Percentiles rank a stretch among this genome's conserved stretches.
phyloP scores from a whole-genome alignment of 805 yeast genomes.

The Wickerhamomyces xylosicus region DNA sequence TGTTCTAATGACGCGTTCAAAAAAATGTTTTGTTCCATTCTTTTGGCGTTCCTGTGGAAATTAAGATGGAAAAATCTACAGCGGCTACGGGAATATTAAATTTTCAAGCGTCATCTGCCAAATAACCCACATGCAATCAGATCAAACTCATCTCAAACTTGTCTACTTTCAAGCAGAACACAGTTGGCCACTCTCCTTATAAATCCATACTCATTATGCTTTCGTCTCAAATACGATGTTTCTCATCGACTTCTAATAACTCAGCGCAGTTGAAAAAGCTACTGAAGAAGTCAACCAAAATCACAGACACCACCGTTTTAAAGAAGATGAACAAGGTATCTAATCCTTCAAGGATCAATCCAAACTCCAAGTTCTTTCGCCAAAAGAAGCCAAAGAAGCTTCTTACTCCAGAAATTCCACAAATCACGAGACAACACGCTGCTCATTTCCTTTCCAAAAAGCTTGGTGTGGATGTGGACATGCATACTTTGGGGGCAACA shows the following conservation, averaged over 20 bases:
- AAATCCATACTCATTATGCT: not conserved
- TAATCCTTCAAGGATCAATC: constrained; percentile 1
- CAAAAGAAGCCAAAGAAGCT: not conserved
- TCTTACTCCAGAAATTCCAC: not conserved
- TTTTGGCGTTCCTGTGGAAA: no score
- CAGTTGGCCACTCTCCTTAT: no score
- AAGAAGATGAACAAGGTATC: not conserved
- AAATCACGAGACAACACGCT: constrained; percentile 16
- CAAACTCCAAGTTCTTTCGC: not conserved
- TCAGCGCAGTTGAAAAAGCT: not conserved
- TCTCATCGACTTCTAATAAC: not conserved
- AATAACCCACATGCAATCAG: no score
- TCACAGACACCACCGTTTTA: not conserved
- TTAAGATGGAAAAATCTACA: no score
- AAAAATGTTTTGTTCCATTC: no score
- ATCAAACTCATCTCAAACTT: no score
- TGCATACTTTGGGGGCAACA: constrained; percentile 24
- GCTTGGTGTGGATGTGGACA: constrained; percentile 14
- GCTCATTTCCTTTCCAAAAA: constrained; percentile 13
- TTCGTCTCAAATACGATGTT: not conserved
- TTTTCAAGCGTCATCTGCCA: no score
- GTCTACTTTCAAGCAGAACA: no score
- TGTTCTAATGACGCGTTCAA: no score
- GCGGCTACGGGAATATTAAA: no score
- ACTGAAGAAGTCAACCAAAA: not conserved